Percentiles rank a stretch among this genome's conserved stretches.
Conservation (phyloP, 345 rosid species). For the Raphanus sativus region DNA sequence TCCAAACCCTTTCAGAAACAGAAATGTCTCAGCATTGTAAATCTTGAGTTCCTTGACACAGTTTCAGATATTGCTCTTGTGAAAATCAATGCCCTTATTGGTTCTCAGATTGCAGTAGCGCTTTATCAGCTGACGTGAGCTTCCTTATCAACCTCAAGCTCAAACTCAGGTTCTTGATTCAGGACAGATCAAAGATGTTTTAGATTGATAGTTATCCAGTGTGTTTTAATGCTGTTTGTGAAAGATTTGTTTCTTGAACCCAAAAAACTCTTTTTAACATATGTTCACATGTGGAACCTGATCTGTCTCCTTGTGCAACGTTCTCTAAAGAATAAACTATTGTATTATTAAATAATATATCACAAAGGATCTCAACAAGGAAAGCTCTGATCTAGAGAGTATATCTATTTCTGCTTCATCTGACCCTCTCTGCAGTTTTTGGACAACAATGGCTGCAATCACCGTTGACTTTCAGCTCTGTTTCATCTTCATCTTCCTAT, state of each 20-base stretch:
- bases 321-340: constrained; percentile 9
- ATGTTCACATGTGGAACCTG: constrained; percentile 1
- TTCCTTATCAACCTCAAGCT: constrained; percentile 14
- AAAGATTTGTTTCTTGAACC: not conserved
- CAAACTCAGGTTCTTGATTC: constrained; percentile 18
- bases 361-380: not conserved
- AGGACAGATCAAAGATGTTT: constrained; percentile 22
- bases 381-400: constrained; percentile 15
- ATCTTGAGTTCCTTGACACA: constrained; percentile 47
- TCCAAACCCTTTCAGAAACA: not conserved
- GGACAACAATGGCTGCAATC: constrained; percentile 26
- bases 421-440: constrained; percentile 22
- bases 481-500: constrained; percentile 18
- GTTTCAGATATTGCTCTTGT: constrained; percentile 70
- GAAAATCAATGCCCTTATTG: constrained; percentile 75
- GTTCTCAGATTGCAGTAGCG: constrained; percentile 74
- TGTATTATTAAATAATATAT: constrained; percentile 2
- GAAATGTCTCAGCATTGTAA: constrained; percentile 10
- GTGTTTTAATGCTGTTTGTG: not conserved
- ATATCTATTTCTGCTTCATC: constrained; percentile 8
- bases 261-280: constrained; percentile 13
- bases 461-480: constrained; percentile 38
- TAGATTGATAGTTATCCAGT: constrained; percentile 8
- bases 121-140: constrained; percentile 52
- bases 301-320: constrained; percentile 1